Evolutionary conservation across 2,329 filamentous ascomycete genomes (phyloP), one percentile per base, ranked within the genome.

Genomic region (Ophiosphaerella korrae): DNA sequence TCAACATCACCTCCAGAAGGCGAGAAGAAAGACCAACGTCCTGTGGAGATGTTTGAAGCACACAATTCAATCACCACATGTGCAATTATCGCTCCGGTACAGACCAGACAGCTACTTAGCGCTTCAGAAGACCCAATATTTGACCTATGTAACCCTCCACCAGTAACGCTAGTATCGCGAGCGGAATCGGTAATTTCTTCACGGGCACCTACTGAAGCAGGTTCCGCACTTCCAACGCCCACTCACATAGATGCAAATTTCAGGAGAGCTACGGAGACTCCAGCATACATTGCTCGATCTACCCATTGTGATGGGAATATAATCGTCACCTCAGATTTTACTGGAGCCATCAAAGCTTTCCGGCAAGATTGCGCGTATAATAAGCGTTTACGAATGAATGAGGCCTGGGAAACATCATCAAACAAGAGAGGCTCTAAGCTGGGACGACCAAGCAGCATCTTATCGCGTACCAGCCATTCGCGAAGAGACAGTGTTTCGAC

Each of bases 61-160:
- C 92, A 97, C 69, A 85, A 88, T 1, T 87, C 90, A 18, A 90
- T 95, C 52, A 92, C 96, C 3, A 97, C 93, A 0, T 88, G 87
- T n/a, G 90, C 93, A 2, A 77, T 94, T 3, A 88, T 97, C 67
- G 93, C 93, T 0, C 93, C 94, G 0, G 83, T 84, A 0, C 85
- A 84, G 63, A 92, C 91, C 9, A 84, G 90, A 50, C 87, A 89
- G 65, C 79, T 94, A 2, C 81, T 99, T 0, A 87, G 88, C 43
- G 82, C 84, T 12, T 95, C 92, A 0, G 89, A 90, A 48, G 92
- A 99, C 69, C 92, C 94, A 1, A 84, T 99, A n/a, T 99, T 92
- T 71, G 92, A 97, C 63, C 81, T 97, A 1, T 97, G 94, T 79
- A 97, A 97, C 63, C 94, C 94, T 5, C 94, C 93, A 0, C 92